Conservation (phyloP, 352 stramenopile genomes). For the Pythium folliculosum region DNA sequence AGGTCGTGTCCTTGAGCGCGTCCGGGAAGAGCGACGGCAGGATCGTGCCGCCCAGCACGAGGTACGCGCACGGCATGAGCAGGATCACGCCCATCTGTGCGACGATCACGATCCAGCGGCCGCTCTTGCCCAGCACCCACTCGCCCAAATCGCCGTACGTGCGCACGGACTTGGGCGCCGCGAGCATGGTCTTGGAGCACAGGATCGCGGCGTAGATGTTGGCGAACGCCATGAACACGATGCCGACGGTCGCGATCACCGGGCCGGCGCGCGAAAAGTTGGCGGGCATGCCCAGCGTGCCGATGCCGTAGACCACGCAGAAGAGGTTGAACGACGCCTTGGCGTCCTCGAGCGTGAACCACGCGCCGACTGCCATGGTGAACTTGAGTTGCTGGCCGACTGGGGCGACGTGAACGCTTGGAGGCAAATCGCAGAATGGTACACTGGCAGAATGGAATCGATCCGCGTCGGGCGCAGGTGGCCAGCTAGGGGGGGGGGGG, state of each 20-base stretch:
- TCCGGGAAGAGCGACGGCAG: slow-evolving; percentile 52
- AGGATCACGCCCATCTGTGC: slow-evolving; percentile 61
- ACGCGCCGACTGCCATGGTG: slow-evolving; percentile 26
- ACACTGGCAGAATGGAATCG: neutral
- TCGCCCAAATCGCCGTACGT: slow-evolving; percentile 67
- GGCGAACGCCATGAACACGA: slow-evolving; percentile 67
- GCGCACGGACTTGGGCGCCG: slow-evolving; percentile 50
- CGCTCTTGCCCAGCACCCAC: slow-evolving; percentile 47
- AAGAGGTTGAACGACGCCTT: slow-evolving; percentile 66
- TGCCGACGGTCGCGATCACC: slow-evolving; percentile 43
- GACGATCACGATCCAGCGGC: slow-evolving; percentile 52
- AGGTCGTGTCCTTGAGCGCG: slow-evolving; percentile 47
- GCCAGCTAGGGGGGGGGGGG: no score
- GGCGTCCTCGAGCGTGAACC: slow-evolving; percentile 57
- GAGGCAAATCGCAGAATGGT: slow-evolving; percentile 21
- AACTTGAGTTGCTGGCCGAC: neutral
- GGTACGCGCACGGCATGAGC: slow-evolving; percentile 55
- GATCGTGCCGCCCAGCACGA: slow-evolving; percentile 58
- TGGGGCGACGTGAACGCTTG: neutral
- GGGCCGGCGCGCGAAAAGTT: slow-evolving; percentile 71
- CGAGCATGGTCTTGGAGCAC: slow-evolving; percentile 60
- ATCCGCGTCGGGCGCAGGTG: neutral
- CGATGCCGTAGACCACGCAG: slow-evolving; percentile 69
- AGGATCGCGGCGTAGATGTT: slow-evolving; percentile 67
- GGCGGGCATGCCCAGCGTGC: slow-evolving; percentile 66